Evolutionary conservation across 345 rosid genomes (phyloP), one percentile per base, ranked within the genome.

Genomic region (Populus ilicifolia): DNA sequence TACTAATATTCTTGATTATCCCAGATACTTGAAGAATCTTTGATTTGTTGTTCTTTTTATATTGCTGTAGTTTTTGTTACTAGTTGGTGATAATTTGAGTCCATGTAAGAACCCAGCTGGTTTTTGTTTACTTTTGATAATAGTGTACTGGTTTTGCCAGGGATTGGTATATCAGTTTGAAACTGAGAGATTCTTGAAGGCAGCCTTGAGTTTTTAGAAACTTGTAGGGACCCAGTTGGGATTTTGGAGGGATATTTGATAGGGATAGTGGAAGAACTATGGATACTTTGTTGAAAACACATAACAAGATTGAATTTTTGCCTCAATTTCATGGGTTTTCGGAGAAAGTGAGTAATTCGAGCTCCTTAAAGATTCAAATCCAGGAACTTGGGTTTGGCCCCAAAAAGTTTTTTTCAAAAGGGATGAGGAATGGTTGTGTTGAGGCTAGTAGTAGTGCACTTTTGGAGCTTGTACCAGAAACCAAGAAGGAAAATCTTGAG

Each of bases 391-490:
- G 87, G 84, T 86, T 89, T 81, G 85, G 87, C 75, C 44, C 74
- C 39, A 90, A 83, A 68, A 91, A 83, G 77, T 77, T 79, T 67
- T 73, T 36, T 39, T 46, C 72, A 73, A 89, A 48, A 80, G 83
- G 80, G 43, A 79, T 29, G 64, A 78, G 86, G 63, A 80, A 69
- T 72, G 73, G 85, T 18, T 71, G 82, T 76, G 65, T 83, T 64
- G 86, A 82, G 84, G 90, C 84, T 13, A 83, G 88, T 74, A 83
- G 80, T 65, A 79, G 88, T 83, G 86, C 96, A 69, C 96, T 93
- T 79, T 75, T 93, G 84, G 96, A 95, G 85, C 93, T 93, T 71
- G 97, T 95, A 69, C 99, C 98, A 29, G 96, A 89, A 80, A 88
- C 91, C 74, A 95, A 89, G 87, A 91, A 86, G 86, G 98, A 95